Conservation (phyloP, 2,329 filamentous ascomycete species). For the Tetracladium maxilliforme region DNA sequence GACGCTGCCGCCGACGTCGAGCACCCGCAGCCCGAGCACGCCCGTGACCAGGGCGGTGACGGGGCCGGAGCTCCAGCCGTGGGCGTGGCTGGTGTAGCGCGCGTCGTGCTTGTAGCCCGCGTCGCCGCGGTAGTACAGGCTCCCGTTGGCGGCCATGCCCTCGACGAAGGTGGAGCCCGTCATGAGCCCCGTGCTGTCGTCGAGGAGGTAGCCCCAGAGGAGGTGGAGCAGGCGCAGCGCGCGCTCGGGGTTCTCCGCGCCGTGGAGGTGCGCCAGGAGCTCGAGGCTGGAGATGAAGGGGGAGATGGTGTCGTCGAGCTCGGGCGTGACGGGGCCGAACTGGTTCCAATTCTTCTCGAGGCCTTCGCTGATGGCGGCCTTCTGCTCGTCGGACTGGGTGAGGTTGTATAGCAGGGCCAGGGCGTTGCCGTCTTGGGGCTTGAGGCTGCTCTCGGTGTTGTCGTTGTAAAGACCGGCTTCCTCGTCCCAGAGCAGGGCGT, state of each 20-base stretch:
- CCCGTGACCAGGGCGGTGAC: conserved; percentile 12
- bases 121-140: conserved; percentile 16
- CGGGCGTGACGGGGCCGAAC: conserved; percentile 15
- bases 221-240: conserved; percentile 14
- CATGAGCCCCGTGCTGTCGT: conserved; percentile 13
- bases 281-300: conserved; percentile 19
- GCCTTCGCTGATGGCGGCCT: conserved; percentile 6
- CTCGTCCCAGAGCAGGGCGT: conserved; percentile 28
- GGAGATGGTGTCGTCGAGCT: conserved; percentile 19
- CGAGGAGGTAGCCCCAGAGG: conserved; percentile 15
- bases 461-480: conserved; percentile 29
- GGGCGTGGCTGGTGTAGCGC: conserved; percentile 16
- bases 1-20: conserved; percentile 7
- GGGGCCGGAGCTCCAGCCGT: conserved; percentile 18
- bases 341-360: conserved; percentile 12
- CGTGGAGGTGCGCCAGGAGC: conserved; percentile 16
- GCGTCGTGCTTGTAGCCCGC: conserved; percentile 17
- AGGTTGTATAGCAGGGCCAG: conserved; percentile 23
- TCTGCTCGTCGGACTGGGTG: conserved; percentile 5
- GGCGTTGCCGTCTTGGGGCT: conserved; percentile 33
- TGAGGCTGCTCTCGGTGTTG: conserved; percentile 29
- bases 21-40: conserved; percentile 12
- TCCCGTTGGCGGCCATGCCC: conserved; percentile 19
- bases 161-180: conserved; percentile 20
- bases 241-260: conserved; percentile 7